These are phyloP conservation scores for Abortiporus biennis DNA, from an alignment of 1,284 basidiomycete genomes.

Conservation along the genomic window DNA sequence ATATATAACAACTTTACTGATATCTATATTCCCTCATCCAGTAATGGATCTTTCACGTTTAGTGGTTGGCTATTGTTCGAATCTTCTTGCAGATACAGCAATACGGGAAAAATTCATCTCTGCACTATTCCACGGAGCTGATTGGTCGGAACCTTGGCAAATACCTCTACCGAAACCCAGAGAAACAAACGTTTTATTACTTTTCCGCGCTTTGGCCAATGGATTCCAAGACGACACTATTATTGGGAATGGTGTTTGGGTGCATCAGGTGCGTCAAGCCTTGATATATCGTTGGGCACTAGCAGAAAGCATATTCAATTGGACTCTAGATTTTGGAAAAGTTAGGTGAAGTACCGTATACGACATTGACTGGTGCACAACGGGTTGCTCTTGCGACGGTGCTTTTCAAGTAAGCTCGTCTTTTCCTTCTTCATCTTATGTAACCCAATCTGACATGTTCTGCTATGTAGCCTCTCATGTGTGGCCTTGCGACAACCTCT, in stretches of 20 bases:
- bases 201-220: slow-evolving; percentile 81
- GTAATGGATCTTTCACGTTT: slow-evolving; percentile 87
- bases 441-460: slow-evolving; percentile 7
- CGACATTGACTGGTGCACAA: slow-evolving; percentile 60
- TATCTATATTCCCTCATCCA: background rate
- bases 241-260: slow-evolving; percentile 42
- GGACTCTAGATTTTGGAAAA: slow-evolving; percentile 46
- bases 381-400: slow-evolving; percentile 73
- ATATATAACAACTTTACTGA: background rate
- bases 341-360: slow-evolving; percentile 44
- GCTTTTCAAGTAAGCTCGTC: slow-evolving; percentile 67
- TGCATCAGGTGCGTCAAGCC: slow-evolving; percentile 41
- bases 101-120: slow-evolving; percentile 51
- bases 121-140: slow-evolving; percentile 61
- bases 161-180: slow-evolving; percentile 57
- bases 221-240: slow-evolving; percentile 53
- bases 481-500: slow-evolving; percentile 38
- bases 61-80: slow-evolving; percentile 62
- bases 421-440: slow-evolving; percentile 2
- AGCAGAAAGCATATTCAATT: background rate
- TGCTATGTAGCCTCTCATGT: slow-evolving; percentile 52
- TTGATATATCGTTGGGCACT: background rate
- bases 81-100: slow-evolving; percentile 38
- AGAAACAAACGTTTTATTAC: slow-evolving; percentile 85
- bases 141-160: slow-evolving; percentile 56